Percentiles rank a stretch among this genome's conserved stretches.
phyloP scores from a whole-genome alignment of 176 grass and related monocot species.

The Triticum urartu region DNA sequence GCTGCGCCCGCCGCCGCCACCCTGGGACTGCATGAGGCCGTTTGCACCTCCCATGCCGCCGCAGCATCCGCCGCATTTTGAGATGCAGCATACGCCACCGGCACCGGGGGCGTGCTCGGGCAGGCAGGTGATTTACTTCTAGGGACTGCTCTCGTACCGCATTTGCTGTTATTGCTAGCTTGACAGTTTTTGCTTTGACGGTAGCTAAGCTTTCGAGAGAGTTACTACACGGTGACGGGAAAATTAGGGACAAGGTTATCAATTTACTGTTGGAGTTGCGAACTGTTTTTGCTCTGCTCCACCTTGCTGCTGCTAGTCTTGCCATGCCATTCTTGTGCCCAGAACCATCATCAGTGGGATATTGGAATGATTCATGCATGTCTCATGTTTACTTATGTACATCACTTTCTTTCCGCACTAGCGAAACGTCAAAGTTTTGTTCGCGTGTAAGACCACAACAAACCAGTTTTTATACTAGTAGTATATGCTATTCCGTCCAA shows the following conservation, averaged over 20 bases:
- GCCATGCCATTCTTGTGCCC: neutral
- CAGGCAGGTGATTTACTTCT: neutral
- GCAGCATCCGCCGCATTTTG: neutral
- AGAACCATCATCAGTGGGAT: neutral
- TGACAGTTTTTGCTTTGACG: neutral
- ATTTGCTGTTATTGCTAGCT: neutral
- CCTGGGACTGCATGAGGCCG: neutral
- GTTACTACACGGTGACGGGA: neutral
- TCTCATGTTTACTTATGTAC: neutral
- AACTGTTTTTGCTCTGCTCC: neutral
- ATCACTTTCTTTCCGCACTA: no score
- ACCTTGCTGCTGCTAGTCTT: neutral
- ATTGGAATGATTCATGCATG: neutral
- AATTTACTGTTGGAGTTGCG: neutral
- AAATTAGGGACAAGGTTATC: neutral
- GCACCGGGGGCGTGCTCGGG: neutral
- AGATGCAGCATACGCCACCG: neutral
- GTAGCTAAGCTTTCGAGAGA: neutral
- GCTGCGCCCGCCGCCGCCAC: neutral
- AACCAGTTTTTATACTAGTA: no score
- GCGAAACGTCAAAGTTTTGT: no score
- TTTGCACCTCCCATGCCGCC: neutral
- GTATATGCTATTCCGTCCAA: no score
- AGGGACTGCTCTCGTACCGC: neutral
- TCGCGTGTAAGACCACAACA: no score